These are phyloP conservation scores for Talaromyces proteolyticus DNA, from an alignment of 495 filamentous ascomycete genomes.

Conservation along the genomic window DNA sequence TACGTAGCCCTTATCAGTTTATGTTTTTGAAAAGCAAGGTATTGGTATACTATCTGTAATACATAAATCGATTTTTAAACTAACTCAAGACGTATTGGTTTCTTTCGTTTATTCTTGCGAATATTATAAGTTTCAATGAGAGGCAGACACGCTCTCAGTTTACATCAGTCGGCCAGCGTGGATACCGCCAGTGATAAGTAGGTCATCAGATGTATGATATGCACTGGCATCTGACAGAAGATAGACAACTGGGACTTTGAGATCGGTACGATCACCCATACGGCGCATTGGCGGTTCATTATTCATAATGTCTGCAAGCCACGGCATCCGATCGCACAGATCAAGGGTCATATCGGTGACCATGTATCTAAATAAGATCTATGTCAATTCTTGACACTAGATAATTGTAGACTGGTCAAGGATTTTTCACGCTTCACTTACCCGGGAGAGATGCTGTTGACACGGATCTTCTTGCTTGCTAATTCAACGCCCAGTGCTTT, in stretches of 20 bases:
- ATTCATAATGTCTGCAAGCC: background rate
- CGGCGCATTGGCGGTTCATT: background rate
- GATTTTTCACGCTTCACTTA: too few species aligned
- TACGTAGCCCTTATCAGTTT: too few species aligned
- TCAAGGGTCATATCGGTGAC: background rate
- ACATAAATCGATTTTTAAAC: too few species aligned
- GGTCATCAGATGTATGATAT: background rate
- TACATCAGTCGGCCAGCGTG: background rate
- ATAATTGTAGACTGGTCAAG: too few species aligned
- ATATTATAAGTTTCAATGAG: too few species aligned
- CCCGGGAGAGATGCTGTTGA: slow-evolving; percentile 50
- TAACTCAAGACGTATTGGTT: too few species aligned
- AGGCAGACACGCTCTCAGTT: too few species aligned
- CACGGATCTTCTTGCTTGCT: slow-evolving; percentile 42
- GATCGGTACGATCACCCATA: background rate
- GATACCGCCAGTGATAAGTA: background rate
- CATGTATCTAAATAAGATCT: background rate
- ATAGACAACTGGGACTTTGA: background rate
- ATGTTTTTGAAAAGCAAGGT: too few species aligned
- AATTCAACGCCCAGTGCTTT: slow-evolving; percentile 52
- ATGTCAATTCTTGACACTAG: too few species aligned
- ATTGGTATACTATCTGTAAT: too few species aligned
- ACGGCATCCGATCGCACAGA: background rate
- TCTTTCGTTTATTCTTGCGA: too few species aligned
- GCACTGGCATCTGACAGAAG: background rate